Base-by-base conservation (phyloP, 129 eudicot genomes). In the Tagetes patula region DNA sequence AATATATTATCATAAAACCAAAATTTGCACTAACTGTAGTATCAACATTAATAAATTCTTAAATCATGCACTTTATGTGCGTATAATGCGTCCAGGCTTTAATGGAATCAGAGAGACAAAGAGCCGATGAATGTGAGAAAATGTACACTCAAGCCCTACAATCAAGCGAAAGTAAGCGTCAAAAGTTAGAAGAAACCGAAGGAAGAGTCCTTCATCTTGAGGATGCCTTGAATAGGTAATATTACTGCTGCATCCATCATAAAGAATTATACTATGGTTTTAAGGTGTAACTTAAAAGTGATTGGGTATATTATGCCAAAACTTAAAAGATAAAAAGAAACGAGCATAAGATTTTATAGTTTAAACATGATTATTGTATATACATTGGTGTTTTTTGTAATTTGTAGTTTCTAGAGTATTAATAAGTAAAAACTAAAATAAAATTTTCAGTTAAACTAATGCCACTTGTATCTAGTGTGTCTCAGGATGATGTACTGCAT, bases 401-500 rank as follows among this genome's bases (percentile, higher is more conserved):
- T 8, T 7, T 47, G 14, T 47, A 47, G 11, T 11, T 47, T 47
- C 2, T 20, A 47, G n/a, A 47, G n/a, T 47, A 10, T 47, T 2
- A 11, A 10, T 47, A 47, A 8, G 2, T 1, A 47, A 10, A 47
- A 2, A 39, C 3, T 39, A 39, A 39, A 39, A 39, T 39, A 39
- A 46, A 46, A 0, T 47, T 10, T 79, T 67, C 72, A 78, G 84
- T 85, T 32, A 74, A 76, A 82, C 91, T 91, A 80, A 86, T 86
- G 76, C 79, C 70, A 78, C 80, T 85, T 85, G 83, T 84, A 79
- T 84, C 86, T 92, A 87, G 96, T 87, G 89, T 87, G 95, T 86
- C 94, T 89, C 98, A 92, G 98, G 96, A 92, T 92, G 98, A 85
- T 89, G 79, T 84, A 85, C 95, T 85, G 85, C 87, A 92, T 92